phyloP scores from a whole-genome alignment of 2,329 filamentous ascomycete genomes.

The Calonectria multiphialidica region DNA sequence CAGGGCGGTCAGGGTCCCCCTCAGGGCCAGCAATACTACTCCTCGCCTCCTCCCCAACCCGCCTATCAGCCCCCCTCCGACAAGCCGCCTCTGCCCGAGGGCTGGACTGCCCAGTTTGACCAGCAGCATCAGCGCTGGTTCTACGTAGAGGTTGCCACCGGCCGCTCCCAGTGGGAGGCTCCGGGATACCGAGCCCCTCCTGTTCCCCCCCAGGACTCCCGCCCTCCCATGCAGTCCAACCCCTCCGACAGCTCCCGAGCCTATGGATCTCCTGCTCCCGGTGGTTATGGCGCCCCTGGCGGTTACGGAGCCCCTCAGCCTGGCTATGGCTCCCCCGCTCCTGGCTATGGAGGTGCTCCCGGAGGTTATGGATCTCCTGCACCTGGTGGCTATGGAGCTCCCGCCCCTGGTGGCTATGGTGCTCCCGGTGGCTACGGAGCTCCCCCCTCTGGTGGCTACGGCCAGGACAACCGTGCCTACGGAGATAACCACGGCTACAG shows the following conservation, averaged over 20 bases:
- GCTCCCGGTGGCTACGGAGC: conserved; percentile 3
- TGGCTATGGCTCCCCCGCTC: conserved; percentile 36
- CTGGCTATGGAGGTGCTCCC: conserved; percentile 31
- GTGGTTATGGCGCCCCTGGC: conserved; percentile 13
- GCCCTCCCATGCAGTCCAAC: conserved; percentile 36
- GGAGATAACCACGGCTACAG: conserved; percentile 29
- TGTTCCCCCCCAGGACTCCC: conserved; percentile 32
- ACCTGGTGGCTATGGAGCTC: background rate
- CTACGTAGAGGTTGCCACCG: conserved; percentile 72
- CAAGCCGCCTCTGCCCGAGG: conserved; percentile 66
- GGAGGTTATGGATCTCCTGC: conserved; percentile 23
- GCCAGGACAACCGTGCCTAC: conserved; percentile 20
- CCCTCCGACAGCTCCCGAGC: conserved; percentile 42
- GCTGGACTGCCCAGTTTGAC: conserved; percentile 75
- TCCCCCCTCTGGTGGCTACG: conserved; percentile 32
- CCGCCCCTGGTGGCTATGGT: background rate
- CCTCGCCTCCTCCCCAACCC: conserved; percentile 41
- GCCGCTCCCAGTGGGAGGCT: conserved; percentile 74
- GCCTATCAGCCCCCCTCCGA: conserved; percentile 50
- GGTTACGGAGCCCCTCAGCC: conserved; percentile 12
- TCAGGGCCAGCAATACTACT: conserved; percentile 41
- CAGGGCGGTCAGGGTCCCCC: conserved; percentile 50
- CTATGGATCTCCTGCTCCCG: conserved; percentile 24
- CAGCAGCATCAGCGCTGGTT: conserved; percentile 72
- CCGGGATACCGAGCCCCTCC: conserved; percentile 50